A percentile compares a stretch with the other conserved stretches of the same genome.
Conservation (phyloP, 2,329 filamentous ascomycete genomes). For the Penicillium sp. region DNA sequence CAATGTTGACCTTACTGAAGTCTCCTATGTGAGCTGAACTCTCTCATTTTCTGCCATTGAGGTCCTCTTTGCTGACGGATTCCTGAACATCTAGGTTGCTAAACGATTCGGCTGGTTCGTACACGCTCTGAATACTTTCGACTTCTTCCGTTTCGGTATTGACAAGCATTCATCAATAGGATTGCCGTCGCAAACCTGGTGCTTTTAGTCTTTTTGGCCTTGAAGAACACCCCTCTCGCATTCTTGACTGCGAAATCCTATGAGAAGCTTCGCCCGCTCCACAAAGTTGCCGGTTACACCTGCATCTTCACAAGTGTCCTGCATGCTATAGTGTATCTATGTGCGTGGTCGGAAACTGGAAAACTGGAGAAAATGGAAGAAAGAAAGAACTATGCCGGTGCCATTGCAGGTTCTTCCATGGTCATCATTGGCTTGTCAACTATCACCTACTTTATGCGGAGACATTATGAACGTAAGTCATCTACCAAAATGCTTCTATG, state of each 20-base stretch:
- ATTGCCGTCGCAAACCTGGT: constrained; percentile 14
- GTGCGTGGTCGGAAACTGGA: constrained; percentile 42
- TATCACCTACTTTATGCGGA: constrained; percentile 5
- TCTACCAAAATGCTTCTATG: background rate
- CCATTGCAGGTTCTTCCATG: constrained; percentile 51
- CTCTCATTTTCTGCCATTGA: background rate
- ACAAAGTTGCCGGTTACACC: constrained; percentile 19
- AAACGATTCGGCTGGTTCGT: constrained; percentile 14
- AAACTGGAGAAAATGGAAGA: constrained; percentile 25
- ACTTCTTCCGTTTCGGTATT: background rate
- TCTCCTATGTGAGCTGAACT: background rate
- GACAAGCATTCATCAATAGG: constrained; percentile 1
- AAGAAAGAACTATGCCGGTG: constrained; percentile 50
- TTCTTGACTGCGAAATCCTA: constrained; percentile 15
- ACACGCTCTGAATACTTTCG: background rate
- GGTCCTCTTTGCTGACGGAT: background rate
- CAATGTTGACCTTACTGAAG: background rate
- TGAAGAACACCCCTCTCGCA: constrained; percentile 18
- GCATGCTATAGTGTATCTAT: constrained; percentile 34
- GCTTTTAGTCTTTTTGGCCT: constrained; percentile 14
- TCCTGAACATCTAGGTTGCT: background rate
- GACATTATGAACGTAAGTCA: constrained; percentile 29
- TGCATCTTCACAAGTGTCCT: constrained; percentile 25
- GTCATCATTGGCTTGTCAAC: constrained; percentile 43
- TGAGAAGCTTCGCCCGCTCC: constrained; percentile 19